A percentile compares a stretch with the other conserved stretches of the same genome.
phyloP scores from a whole-genome alignment of 768 basidiomycete genomes.

The Lactifluus rugatus region DNA sequence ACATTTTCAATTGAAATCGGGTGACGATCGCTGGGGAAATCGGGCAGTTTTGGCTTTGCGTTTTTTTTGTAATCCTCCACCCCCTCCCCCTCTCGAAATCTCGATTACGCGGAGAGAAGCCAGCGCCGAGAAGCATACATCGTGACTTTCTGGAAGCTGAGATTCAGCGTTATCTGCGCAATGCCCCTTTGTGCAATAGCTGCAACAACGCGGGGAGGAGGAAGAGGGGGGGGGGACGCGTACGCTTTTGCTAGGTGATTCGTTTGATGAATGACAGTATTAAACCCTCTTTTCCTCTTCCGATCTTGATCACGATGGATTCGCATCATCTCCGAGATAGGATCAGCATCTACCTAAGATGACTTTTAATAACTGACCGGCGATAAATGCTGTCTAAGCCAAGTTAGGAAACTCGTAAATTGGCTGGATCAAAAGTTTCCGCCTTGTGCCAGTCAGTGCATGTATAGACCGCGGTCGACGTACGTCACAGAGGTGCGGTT shows the following conservation, averaged over 20 bases:
- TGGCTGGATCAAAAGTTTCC: neutral
- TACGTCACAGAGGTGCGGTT: neutral
- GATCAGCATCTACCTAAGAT: conserved; percentile 8
- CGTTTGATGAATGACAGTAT: no score
- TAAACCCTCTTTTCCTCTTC: neutral
- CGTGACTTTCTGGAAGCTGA: neutral
- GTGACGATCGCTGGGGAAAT: conserved; percentile 17
- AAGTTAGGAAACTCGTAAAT: neutral
- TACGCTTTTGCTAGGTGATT: no score
- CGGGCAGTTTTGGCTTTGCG: conserved; percentile 18
- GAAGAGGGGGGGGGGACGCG: no score
- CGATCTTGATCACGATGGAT: conserved; percentile 11
- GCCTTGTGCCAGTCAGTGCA: neutral
- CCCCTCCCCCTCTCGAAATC: neutral
- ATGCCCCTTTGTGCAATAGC: no score
- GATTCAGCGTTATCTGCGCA: no score
- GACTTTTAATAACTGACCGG: conserved; percentile 2
- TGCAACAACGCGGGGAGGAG: no score
- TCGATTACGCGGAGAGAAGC: conserved; percentile 12
- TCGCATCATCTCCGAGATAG: conserved; percentile 11
- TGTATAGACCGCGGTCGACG: neutral
- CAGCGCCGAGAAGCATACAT: neutral
- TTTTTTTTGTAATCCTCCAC: neutral
- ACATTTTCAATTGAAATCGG: conserved; percentile 12
- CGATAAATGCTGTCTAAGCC: conserved; percentile 6